Conservation (phyloP, 495 filamentous ascomycete species). For the Penicillium riverlandense region DNA sequence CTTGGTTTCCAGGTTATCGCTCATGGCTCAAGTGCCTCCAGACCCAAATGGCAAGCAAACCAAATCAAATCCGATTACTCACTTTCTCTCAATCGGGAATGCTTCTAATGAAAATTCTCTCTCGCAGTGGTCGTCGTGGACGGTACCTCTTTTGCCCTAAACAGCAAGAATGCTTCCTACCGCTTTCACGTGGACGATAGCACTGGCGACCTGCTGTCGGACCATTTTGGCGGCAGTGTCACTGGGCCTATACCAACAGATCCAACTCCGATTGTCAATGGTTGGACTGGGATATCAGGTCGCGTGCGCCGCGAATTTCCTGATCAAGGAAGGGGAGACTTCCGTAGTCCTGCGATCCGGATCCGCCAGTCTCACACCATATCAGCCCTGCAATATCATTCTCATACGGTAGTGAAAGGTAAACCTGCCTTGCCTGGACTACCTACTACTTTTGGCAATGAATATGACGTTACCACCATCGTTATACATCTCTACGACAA, state of each 20-base stretch:
- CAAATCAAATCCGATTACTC: too few species aligned
- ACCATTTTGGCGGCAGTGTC: constrained; percentile 41
- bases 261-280: constrained; percentile 27
- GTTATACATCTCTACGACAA: constrained; percentile 44
- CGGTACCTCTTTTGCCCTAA: constrained; percentile 40
- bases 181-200: constrained; percentile 46
- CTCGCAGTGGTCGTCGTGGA: constrained; percentile 39
- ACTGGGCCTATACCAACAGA: constrained; percentile 33
- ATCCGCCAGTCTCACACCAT: constrained; percentile 44
- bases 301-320: constrained; percentile 48
- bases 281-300: constrained; percentile 39
- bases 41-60: too few species aligned
- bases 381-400: constrained; percentile 40
- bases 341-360: constrained; percentile 45
- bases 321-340: constrained; percentile 48
- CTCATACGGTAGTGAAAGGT: constrained; percentile 32
- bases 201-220: constrained; percentile 41
- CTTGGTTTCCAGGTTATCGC: too few species aligned
- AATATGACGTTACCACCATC: constrained; percentile 43
- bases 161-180: constrained; percentile 43
- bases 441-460: constrained; percentile 42
- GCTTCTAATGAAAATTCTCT: too few species aligned
- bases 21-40: too few species aligned
- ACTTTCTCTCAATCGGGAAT: too few species aligned
- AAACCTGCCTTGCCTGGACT: constrained; percentile 41